phyloP scores from a whole-genome alignment of 2,329 filamentous ascomycete genomes.

The Myriosclerotinia curreyana region DNA sequence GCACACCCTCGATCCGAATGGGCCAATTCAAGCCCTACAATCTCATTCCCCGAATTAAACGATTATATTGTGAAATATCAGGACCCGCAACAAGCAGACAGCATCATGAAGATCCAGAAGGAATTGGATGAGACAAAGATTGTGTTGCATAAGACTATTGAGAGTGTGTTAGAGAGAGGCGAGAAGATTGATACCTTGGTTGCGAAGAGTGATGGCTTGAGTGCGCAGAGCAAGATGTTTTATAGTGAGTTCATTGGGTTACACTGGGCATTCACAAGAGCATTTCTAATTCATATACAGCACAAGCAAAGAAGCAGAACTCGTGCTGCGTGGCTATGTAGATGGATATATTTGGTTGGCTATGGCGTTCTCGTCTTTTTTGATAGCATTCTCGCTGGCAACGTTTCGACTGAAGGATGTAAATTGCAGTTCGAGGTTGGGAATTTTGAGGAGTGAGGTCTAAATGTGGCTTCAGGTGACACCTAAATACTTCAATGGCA shows the following conservation, averaged over 20 bases:
- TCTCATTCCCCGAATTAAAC: constrained; percentile 70
- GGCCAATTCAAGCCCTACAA: constrained; percentile 51
- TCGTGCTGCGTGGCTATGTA: constrained; percentile 72
- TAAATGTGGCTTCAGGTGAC: not conserved
- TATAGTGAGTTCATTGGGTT: constrained; percentile 60
- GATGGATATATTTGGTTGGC: constrained; percentile 25
- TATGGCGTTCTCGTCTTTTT: constrained; percentile 25
- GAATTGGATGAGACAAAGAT: constrained; percentile 98
- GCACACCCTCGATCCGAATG: constrained; percentile 70
- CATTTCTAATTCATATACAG: constrained; percentile 37
- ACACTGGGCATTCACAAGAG: not conserved
- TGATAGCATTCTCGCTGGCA: constrained; percentile 23
- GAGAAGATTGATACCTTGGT: constrained; percentile 97
- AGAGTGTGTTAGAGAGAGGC: constrained; percentile 80
- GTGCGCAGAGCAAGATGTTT: constrained; percentile 95
- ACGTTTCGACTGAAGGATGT: constrained; percentile 8
- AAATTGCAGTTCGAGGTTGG: constrained; percentile 17
- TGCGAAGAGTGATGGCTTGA: constrained; percentile 87
- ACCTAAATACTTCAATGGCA: constrained; percentile 12
- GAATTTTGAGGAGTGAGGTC: constrained; percentile 7
- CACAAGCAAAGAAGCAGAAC: constrained; percentile 76
- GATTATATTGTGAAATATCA: constrained; percentile 65
- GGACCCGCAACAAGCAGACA: constrained; percentile 84
- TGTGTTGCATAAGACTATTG: constrained; percentile 93
- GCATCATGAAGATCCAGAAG: constrained; percentile 92